These are phyloP conservation scores for Podosphaera leucotricha DNA, from an alignment of 2,329 filamentous ascomycete genomes.

Conservation along the genomic window DNA sequence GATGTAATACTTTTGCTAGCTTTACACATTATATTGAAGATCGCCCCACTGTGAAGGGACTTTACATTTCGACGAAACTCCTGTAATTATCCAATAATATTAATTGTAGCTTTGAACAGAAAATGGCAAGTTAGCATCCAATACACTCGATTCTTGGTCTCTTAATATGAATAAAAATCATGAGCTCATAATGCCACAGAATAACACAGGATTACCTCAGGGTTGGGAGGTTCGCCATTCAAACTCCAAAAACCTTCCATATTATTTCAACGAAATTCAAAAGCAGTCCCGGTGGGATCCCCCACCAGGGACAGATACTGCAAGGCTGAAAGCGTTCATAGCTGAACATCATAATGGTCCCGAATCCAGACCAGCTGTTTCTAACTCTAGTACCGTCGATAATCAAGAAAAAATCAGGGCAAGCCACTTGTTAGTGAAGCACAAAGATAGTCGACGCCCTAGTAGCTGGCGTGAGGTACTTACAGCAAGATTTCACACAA, in stretches of 20 bases:
- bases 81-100: neutral
- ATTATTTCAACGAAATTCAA: constrained; percentile 82
- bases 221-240: constrained; percentile 94
- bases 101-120: neutral
- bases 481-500: constrained; percentile 1
- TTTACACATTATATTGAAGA: too few species aligned
- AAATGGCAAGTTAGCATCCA: neutral
- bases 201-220: constrained; percentile 57
- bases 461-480: constrained; percentile 70
- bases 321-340: constrained; percentile 89
- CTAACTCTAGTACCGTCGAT: constrained; percentile 14
- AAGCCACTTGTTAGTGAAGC: constrained; percentile 85
- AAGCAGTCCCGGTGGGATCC: constrained; percentile 93
- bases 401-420: constrained; percentile 71
- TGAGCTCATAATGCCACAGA: constrained; percentile 19
- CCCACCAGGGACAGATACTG: constrained; percentile 64
- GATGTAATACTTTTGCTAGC: too few species aligned
- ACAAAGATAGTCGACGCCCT: constrained; percentile 65
- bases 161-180: neutral
- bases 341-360: constrained; percentile 53
- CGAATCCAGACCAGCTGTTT: constrained; percentile 19
- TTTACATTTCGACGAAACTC: too few species aligned
- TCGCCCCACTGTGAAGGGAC: too few species aligned
- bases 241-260: constrained; percentile 95
- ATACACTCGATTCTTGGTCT: neutral